Conservation (phyloP, 345 rosid genomes). For the Hibiscus mutabilis region DNA sequence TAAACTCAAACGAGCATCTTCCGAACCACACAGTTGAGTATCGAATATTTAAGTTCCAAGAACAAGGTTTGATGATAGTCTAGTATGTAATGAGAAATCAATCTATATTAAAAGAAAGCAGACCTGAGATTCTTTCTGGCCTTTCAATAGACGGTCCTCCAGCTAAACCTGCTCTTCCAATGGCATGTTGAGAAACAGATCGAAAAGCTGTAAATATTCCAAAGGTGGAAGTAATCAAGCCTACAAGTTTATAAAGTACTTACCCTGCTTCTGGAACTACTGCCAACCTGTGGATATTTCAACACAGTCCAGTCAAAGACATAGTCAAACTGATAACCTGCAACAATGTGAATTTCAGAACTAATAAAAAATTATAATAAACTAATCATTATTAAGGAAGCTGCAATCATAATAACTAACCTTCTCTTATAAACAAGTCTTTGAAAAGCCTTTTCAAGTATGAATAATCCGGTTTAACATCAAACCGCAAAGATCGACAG, state of each 20-base stretch:
- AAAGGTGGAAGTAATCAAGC: not conserved
- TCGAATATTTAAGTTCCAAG: not conserved
- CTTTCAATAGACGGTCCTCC: conserved; percentile 50
- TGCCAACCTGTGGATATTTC: conserved; percentile 68
- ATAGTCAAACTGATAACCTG: conserved; percentile 82
- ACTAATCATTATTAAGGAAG: not conserved
- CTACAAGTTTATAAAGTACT: conserved; percentile 12
- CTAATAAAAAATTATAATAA: not conserved
- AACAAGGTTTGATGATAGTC: not conserved
- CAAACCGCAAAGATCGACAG: conserved; percentile 68
- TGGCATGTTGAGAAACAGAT: conserved; percentile 28
- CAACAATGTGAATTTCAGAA: conserved; percentile 9
- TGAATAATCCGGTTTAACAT: conserved; percentile 79
- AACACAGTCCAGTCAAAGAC: conserved; percentile 83
- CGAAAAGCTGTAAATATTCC: conserved; percentile 1
- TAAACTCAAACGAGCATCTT: too few relatives aligned
- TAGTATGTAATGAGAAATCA: too few relatives aligned
- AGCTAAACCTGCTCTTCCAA: conserved; percentile 38
- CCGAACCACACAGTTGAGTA: too few relatives aligned
- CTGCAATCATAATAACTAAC: conserved; percentile 18
- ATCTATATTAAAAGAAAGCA: too few relatives aligned
- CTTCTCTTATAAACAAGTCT: conserved; percentile 77
- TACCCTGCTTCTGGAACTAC: conserved; percentile 64
- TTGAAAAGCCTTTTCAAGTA: conserved; percentile 78
- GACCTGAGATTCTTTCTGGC: conserved; percentile 27